Conservation (phyloP, 2,329 filamentous ascomycete genomes). For the Phialocephala sp. region DNA sequence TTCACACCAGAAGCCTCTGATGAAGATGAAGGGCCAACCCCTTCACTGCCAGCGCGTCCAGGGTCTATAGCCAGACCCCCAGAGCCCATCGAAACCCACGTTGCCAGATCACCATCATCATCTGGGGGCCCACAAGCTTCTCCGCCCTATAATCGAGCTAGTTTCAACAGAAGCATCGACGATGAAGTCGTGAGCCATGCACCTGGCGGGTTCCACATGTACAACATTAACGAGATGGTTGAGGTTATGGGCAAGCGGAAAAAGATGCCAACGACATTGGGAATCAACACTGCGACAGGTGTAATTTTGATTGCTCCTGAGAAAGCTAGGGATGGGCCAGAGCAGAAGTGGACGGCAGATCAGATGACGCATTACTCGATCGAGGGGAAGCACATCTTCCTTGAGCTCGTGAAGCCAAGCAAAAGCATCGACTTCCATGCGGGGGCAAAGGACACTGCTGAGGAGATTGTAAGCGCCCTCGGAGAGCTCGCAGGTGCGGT, state of each 20-base stretch:
- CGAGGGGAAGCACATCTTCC: constrained; percentile 96
- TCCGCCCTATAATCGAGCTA: constrained; percentile 59
- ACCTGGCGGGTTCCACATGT: constrained; percentile 87
- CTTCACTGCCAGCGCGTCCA: constrained; percentile 67
- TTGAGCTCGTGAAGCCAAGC: constrained; percentile 89
- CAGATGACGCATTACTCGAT: constrained; percentile 97
- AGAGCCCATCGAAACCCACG: constrained; percentile 37
- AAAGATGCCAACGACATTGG: constrained; percentile 96
- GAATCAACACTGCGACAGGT: constrained; percentile 89
- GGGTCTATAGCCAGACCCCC: constrained; percentile 57
- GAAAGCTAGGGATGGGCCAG: constrained; percentile 79
- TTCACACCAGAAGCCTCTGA: constrained; percentile 73
- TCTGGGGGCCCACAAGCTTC: constrained; percentile 48
- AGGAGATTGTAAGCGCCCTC: constrained; percentile 87
- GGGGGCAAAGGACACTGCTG: constrained; percentile 93
- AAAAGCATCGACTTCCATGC: constrained; percentile 98
- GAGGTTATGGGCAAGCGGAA: constrained; percentile 97
- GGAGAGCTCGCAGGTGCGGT: constrained; percentile 89
- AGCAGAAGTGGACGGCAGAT: constrained; percentile 92
- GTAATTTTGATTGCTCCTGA: constrained; percentile 91
- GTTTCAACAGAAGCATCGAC: constrained; percentile 47
- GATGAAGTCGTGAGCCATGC: constrained; percentile 55
- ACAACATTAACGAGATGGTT: constrained; percentile 97
- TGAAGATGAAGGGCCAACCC: constrained; percentile 62
- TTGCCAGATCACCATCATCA: constrained; percentile 49